Conservation (phyloP, 2,329 filamentous ascomycete species). For the Diaporthe eres region DNA sequence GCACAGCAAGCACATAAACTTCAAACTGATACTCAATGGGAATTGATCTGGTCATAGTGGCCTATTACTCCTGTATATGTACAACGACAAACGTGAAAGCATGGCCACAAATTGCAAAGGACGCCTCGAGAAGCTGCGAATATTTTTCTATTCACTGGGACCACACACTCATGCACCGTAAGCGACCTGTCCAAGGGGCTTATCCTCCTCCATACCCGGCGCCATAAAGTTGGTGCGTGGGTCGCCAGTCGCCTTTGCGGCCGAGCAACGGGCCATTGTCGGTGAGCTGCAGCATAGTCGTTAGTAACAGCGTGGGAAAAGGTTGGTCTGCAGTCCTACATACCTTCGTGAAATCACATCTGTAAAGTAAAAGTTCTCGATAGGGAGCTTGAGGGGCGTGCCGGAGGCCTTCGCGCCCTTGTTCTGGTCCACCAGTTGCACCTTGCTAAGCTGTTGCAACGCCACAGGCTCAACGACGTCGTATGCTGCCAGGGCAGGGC, state of each 20-base stretch:
- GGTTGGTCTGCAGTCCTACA: constrained; percentile 51
- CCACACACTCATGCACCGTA: constrained; percentile 64
- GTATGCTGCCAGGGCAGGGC: constrained; percentile 89
- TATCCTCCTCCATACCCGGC: constrained; percentile 75
- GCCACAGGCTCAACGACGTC: constrained; percentile 90
- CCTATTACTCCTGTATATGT: constrained; percentile 45
- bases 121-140: constrained; percentile 49
- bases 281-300: constrained; percentile 77
- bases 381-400: constrained; percentile 84
- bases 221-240: constrained; percentile 86
- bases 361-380: constrained; percentile 99
- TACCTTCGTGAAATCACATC: constrained; percentile 97
- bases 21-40: neutral
- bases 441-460: constrained; percentile 84
- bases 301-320: constrained; percentile 7
- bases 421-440: constrained; percentile 96
- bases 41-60: constrained; percentile 42
- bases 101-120: constrained; percentile 51
- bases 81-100: constrained; percentile 43
- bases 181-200: constrained; percentile 72
- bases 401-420: constrained; percentile 84
- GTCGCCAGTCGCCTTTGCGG: constrained; percentile 87
- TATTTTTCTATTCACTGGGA: constrained; percentile 44
- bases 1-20: neutral
- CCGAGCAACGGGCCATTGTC: constrained; percentile 98